Conservation (phyloP, 345 rosid genomes). For the Rhizophora apiculata region DNA sequence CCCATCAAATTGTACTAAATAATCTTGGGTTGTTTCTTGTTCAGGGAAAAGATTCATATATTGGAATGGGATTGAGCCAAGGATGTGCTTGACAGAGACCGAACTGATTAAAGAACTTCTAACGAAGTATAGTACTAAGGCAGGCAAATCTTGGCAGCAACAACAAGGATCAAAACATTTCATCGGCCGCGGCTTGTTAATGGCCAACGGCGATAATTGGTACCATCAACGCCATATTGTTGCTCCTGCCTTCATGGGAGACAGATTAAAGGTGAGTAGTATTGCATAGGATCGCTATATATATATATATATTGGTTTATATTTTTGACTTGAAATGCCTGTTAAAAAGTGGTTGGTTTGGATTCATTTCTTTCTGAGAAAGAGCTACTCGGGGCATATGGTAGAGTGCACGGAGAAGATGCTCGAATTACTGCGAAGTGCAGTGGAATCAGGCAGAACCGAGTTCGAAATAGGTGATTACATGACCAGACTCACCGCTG, state of each 20-base stretch:
- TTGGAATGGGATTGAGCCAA: slow-evolving; percentile 93
- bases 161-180: slow-evolving; percentile 88
- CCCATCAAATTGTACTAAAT: no score
- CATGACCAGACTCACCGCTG: slow-evolving; percentile 73
- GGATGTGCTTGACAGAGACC: slow-evolving; percentile 74
- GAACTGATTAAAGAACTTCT: slow-evolving; percentile 74
- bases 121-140: slow-evolving; percentile 57
- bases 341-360: background rate
- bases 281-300: background rate
- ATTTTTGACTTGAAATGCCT: background rate
- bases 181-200: slow-evolving; percentile 73
- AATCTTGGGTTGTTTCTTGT: background rate
- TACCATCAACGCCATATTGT: slow-evolving; percentile 34
- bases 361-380: slow-evolving; percentile 16
- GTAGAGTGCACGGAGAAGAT: slow-evolving; percentile 73
- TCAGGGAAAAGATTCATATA: slow-evolving; percentile 79
- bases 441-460: slow-evolving; percentile 39
- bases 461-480: slow-evolving; percentile 82
- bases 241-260: slow-evolving; percentile 38
- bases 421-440: slow-evolving; percentile 50
- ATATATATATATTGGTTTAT: background rate
- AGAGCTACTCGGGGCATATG: slow-evolving; percentile 74
- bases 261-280: slow-evolving; percentile 25
- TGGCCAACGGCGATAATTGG: slow-evolving; percentile 76
- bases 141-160: slow-evolving; percentile 93